These are phyloP conservation scores for Gonapodya sp. DNA, from an alignment of 192 early-diverging fungal genomes.

Conservation along the genomic window DNA sequence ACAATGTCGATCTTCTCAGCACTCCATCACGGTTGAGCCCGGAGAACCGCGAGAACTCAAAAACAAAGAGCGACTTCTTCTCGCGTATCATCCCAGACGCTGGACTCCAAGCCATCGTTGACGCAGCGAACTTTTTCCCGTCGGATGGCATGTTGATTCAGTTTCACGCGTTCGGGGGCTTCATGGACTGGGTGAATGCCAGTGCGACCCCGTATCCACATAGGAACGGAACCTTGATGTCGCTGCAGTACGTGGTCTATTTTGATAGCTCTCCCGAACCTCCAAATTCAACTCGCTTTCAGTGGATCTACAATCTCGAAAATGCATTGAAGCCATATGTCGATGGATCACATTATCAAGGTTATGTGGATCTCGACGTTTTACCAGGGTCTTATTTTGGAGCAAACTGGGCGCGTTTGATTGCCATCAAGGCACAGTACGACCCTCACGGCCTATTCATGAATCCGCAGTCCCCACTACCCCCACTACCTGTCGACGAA, in stretches of 20 bases:
- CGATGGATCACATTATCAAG: background rate
- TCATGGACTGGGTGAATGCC: background rate
- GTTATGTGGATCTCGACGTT: background rate
- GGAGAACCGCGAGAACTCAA: background rate
- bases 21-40: background rate
- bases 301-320: background rate
- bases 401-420: background rate
- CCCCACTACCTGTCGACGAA: no score
- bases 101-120: background rate
- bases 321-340: background rate
- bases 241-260: background rate
- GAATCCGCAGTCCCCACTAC: background rate
- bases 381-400: background rate
- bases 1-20: background rate
- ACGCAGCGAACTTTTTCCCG: background rate
- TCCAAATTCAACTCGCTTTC: background rate
- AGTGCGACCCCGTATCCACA: background rate
- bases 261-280: background rate
- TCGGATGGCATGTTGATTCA: background rate
- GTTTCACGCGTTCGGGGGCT: background rate
- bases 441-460: background rate
- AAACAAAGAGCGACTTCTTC: constrained; percentile 3
- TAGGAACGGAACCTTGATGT: background rate
- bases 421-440: background rate
- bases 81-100: background rate